Evolutionary conservation across 1,284 basidiomycete species (phyloP), one percentile per base, ranked within the genome.

Genomic region (Phellopilus nigrolimitatus): DNA sequence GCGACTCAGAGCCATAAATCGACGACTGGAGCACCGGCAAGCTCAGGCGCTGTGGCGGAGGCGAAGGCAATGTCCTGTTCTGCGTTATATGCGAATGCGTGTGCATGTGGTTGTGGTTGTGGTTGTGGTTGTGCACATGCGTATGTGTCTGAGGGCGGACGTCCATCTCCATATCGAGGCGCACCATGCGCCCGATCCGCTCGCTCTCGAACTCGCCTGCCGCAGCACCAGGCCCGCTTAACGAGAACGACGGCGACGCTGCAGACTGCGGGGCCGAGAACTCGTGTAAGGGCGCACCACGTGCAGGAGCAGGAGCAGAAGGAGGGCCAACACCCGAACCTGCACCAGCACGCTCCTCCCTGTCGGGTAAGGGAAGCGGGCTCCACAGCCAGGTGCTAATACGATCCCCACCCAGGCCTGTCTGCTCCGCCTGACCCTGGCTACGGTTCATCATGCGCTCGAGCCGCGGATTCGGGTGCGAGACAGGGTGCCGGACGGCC

Each of bases 1-100:
- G 13, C 13, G 4, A 24, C 9, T 44, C 42, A 15, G 44, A 24
- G 21, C 45, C 51, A 34, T 40, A 45, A 7, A 52, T 34, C 21
- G 51, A 36, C 8, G 51, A 47, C 10, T 44, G 33, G 13, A 52
- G 30, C 13, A 44, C 41, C 24, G 51, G 51, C 24, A 52, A 24
- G 30, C 28, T 47, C 3, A 39, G 43, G 12, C 51, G 27, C 27
- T 12, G 17, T 25, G 47, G 37, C 28, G 15, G 13, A 15, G n/a
- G 48, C 24, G n/a, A 12, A 31, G 33, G 46, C 15, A 37, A 28
- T 10, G 24, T 19, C 17, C 34, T 39, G 17, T 9, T 37, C 34
- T 37, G n/a, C 8, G n/a, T 5, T 3, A n/a, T 2, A 7, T n/a
- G n/a, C n/a, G n/a, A n/a, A n/a, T n/a, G n/a, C n/a, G n/a, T n/a